phyloP scores from a whole-genome alignment of 2,329 filamentous ascomycete genomes.

The Aspergillus sp. region DNA sequence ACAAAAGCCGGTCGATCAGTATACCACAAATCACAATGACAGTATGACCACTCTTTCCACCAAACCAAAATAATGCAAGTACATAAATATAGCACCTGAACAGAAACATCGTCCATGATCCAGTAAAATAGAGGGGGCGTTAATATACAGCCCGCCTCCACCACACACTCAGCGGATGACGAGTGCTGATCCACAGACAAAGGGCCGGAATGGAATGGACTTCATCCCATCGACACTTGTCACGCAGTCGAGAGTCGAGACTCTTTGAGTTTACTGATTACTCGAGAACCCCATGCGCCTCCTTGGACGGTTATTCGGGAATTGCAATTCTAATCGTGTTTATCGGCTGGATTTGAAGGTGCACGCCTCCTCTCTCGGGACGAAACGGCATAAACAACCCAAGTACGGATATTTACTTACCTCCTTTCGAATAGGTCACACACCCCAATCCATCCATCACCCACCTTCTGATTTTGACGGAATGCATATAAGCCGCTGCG shows the following conservation, averaged over 20 bases:
- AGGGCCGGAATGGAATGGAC: neutral
- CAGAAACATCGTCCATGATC: neutral
- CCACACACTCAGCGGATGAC: constrained; percentile 3
- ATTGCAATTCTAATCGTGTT: neutral
- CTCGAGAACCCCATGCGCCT: neutral
- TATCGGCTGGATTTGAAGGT: neutral
- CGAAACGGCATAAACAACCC: too few species aligned
- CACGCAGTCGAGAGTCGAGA: too few species aligned
- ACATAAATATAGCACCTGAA: neutral
- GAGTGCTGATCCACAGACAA: constrained; percentile 1
- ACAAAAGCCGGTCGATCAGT: too few species aligned
- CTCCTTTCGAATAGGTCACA: too few species aligned
- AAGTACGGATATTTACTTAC: too few species aligned
- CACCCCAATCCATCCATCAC: too few species aligned
- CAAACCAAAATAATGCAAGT: too few species aligned
- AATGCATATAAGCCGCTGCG: neutral
- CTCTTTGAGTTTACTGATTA: neutral
- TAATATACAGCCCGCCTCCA: neutral
- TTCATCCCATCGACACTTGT: too few species aligned
- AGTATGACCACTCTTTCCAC: neutral
- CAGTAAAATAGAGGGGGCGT: neutral
- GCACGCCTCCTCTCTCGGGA: too few species aligned
- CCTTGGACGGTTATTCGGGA: neutral
- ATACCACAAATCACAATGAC: neutral
- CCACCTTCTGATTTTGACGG: neutral